phyloP scores from a whole-genome alignment of 306 rosid genomes.

The Morella rubra region DNA sequence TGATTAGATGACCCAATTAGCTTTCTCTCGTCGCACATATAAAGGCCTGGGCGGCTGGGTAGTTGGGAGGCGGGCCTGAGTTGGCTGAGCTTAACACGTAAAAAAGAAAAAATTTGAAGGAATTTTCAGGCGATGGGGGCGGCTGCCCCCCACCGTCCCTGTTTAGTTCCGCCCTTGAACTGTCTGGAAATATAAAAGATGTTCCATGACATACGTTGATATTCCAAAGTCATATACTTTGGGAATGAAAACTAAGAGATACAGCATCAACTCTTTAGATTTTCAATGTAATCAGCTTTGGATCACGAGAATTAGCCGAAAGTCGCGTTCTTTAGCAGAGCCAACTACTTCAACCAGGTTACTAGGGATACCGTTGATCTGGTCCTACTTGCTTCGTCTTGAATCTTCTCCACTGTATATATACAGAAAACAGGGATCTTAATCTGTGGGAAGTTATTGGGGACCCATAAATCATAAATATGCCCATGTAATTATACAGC shows the following conservation, averaged over 20 bases:
- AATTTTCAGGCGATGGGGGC: too few relatives aligned
- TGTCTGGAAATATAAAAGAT: neutral
- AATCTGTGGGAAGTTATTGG: neutral
- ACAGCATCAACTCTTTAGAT: neutral
- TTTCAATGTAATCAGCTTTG: constrained; percentile 13
- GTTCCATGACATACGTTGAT: neutral
- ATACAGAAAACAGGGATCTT: neutral
- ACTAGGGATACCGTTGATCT: neutral
- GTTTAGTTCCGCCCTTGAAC: too few relatives aligned
- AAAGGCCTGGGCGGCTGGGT: too few relatives aligned
- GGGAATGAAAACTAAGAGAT: neutral
- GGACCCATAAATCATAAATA: neutral
- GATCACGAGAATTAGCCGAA: neutral
- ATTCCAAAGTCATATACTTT: neutral
- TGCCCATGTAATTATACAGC: too few relatives aligned
- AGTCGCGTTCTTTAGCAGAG: neutral
- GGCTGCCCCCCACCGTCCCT: too few relatives aligned
- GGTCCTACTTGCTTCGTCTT: neutral
- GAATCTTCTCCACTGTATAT: neutral
- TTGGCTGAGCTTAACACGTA: too few relatives aligned
- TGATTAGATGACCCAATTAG: too few relatives aligned
- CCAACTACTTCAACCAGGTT: neutral
- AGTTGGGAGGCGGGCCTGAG: too few relatives aligned
- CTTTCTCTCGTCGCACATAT: too few relatives aligned
- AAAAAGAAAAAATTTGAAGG: too few relatives aligned